These are phyloP conservation scores for Powellomyces hirtus DNA, from an alignment of 192 early-diverging fungal species.

Conservation along the genomic window DNA sequence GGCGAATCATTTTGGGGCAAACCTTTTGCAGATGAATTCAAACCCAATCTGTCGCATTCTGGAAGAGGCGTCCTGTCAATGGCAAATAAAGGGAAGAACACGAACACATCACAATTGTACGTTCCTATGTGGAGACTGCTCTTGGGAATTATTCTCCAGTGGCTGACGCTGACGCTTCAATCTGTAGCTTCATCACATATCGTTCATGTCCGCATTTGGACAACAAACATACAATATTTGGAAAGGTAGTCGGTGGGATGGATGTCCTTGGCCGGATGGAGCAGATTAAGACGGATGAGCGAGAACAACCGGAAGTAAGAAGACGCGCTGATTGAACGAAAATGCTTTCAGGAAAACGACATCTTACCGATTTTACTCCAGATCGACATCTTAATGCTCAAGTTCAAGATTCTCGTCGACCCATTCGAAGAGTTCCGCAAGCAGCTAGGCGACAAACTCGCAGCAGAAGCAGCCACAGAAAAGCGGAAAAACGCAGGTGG, in stretches of 20 bases:
- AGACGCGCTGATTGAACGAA: not conserved
- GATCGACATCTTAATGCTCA: conserved; percentile 70
- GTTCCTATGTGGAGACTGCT: not conserved
- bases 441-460: conserved; percentile 56
- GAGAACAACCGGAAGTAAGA: conserved; percentile 64
- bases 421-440: conserved; percentile 76
- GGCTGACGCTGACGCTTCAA: too few relatives aligned
- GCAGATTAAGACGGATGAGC: conserved; percentile 63
- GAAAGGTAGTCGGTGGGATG: conserved; percentile 85
- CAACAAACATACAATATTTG: conserved; percentile 93
- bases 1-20: conserved; percentile 85
- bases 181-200: conserved; percentile 57
- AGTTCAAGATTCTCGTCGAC: conserved; percentile 76
- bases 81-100: conserved; percentile 92
- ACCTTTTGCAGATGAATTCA: conserved; percentile 51
- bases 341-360: not conserved
- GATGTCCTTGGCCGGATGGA: conserved; percentile 81
- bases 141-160: not conserved
- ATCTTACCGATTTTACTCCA: not conserved
- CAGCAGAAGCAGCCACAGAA: conserved; percentile 37
- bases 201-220: conserved; percentile 44
- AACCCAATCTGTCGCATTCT: conserved; percentile 65
- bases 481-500: conserved; percentile 40
- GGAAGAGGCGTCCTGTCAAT: conserved; percentile 85
- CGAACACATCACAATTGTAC: conserved; percentile 80